Conservation (phyloP, 176 grass and related monocot genomes). For the Oryza glumipatula region DNA sequence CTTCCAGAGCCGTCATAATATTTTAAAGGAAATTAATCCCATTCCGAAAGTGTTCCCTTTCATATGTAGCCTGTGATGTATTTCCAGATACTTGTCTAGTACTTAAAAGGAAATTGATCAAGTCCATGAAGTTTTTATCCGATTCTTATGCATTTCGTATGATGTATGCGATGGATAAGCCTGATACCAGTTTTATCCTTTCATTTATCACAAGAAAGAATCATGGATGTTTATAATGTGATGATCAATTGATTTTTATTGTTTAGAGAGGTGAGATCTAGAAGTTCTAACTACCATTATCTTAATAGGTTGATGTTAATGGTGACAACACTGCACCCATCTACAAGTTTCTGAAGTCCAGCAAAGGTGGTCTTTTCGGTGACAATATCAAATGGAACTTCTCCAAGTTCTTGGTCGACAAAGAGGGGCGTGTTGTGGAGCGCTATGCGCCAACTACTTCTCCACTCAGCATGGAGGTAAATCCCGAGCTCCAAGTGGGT, state of each 20-base stretch:
- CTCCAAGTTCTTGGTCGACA: constrained; percentile 87
- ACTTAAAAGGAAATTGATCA: neutral
- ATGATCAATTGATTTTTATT: neutral
- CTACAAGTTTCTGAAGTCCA: constrained; percentile 87
- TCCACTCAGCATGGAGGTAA: constrained; percentile 85
- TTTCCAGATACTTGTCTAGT: neutral
- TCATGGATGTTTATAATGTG: constrained; percentile 3
- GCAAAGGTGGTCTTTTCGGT: constrained; percentile 76
- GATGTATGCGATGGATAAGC: neutral
- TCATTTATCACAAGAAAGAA: neutral
- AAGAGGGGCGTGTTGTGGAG: constrained; percentile 78
- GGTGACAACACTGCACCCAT: constrained; percentile 70
- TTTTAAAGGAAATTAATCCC: neutral
- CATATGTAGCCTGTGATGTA: neutral
- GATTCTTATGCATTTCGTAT: neutral
- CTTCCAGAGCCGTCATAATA: neutral
- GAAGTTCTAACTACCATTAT: neutral
- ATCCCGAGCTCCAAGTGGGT: neutral
- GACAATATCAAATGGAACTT: constrained; percentile 96
- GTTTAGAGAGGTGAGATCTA: constrained; percentile 5
- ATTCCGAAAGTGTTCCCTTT: constrained; percentile 12
- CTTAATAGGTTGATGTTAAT: constrained; percentile 82
- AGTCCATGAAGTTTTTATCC: neutral
- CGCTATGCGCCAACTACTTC: constrained; percentile 88
- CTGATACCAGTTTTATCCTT: neutral